phyloP scores from a whole-genome alignment of 441 rosid species.

The Raphanus hybrid region DNA sequence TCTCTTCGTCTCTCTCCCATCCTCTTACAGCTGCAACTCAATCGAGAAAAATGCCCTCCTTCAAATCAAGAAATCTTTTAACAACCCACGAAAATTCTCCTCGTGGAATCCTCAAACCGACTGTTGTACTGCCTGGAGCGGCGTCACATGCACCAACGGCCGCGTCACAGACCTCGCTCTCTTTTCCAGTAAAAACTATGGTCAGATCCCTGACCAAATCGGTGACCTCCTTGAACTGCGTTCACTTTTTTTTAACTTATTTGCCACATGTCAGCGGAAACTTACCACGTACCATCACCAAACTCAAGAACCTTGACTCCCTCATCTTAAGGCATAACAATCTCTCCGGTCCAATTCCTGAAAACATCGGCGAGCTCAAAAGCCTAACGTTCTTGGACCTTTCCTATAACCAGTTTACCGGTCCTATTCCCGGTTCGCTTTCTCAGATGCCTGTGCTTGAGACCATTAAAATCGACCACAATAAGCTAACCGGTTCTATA shows the following conservation, averaged over 20 bases:
- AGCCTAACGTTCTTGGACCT: conserved; percentile 49
- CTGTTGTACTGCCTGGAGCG: conserved; percentile 69
- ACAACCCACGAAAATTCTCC: conserved; percentile 65
- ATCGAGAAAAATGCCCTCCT: conserved; percentile 61
- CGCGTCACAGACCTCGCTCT: conserved; percentile 59
- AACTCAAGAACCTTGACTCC: conserved; percentile 58
- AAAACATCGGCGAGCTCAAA: conserved; percentile 55
- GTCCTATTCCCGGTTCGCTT: conserved; percentile 55
- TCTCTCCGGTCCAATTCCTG: conserved; percentile 67
- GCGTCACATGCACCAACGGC: conserved; percentile 55
- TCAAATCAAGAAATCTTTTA: conserved; percentile 56
- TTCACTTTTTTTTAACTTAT: conserved; percentile 51
- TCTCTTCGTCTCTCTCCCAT: conserved; percentile 33
- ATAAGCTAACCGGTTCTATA: conserved; percentile 61
- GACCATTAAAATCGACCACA: conserved; percentile 58
- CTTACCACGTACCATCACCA: conserved; percentile 34
- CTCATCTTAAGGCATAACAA: conserved; percentile 56
- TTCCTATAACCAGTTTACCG: neutral
- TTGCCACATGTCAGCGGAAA: conserved; percentile 66
- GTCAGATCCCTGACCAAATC: conserved; percentile 58
- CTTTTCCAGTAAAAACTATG: conserved; percentile 53
- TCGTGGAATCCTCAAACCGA: conserved; percentile 66
- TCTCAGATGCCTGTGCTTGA: conserved; percentile 57
- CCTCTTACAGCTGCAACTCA: conserved; percentile 50
- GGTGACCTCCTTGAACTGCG: conserved; percentile 69